Percentiles rank a stretch among this genome's conserved stretches.
These are phyloP conservation scores for Pseudogymnoascus sp. DNA, from an alignment of 2,329 filamentous ascomycete species.

Conservation along the genomic window DNA sequence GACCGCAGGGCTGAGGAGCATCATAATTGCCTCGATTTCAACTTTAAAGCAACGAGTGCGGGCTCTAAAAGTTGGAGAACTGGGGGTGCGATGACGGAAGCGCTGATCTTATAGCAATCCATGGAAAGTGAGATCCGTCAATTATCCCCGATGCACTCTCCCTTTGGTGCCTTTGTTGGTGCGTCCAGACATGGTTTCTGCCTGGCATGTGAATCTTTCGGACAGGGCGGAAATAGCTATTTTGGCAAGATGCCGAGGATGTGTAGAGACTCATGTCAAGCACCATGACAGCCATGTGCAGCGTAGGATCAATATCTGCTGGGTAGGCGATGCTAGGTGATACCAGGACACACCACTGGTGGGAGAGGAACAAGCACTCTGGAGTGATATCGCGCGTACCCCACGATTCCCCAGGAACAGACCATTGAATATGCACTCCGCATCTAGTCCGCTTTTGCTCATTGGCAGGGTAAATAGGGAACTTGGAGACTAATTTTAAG, in stretches of 20 bases:
- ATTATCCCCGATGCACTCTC: not conserved
- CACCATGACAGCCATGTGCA: not conserved
- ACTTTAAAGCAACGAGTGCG: conserved; percentile 6
- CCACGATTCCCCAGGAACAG: not conserved
- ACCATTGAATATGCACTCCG: conserved; percentile 4
- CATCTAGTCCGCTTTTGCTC: conserved; percentile 2
- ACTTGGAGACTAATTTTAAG: not conserved
- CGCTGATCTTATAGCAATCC: conserved; percentile 7
- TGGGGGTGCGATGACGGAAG: not conserved
- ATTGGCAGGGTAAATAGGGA: not conserved
- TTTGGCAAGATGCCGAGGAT: conserved; percentile 1
- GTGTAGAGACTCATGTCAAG: not conserved
- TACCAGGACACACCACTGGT: not conserved
- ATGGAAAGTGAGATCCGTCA: not conserved
- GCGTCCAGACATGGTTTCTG: not conserved
- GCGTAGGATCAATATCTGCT: not conserved
- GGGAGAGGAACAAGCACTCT: not conserved
- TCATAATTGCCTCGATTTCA: not conserved
- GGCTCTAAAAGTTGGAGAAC: conserved; percentile 2
- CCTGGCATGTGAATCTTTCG: not conserved
- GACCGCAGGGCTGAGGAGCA: not conserved
- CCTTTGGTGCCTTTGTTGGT: not conserved
- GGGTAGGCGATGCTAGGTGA: not conserved
- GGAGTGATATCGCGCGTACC: not conserved
- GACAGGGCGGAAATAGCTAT: not conserved